phyloP scores from a whole-genome alignment of 495 filamentous ascomycete genomes.

The Penicillium crystallinum region DNA sequence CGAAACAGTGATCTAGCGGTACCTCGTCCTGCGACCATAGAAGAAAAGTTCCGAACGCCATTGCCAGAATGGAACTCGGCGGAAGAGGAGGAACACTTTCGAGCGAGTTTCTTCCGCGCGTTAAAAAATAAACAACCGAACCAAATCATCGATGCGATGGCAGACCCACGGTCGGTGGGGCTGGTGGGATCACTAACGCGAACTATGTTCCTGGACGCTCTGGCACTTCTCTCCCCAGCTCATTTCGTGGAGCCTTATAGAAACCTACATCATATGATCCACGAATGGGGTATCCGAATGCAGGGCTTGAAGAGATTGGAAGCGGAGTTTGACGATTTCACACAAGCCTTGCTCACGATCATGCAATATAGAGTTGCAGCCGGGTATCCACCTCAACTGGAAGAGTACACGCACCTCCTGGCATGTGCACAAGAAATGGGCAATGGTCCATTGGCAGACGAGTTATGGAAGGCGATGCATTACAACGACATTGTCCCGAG shows the following conservation, averaged over 20 bases:
- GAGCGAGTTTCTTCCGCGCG: conserved; percentile 22
- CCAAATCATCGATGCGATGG: conserved; percentile 32
- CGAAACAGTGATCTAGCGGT: neutral
- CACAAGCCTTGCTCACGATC: conserved; percentile 32
- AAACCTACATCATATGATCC: conserved; percentile 43
- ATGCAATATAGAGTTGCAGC: conserved; percentile 27
- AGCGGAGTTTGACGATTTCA: conserved; percentile 36
- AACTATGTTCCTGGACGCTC: conserved; percentile 32
- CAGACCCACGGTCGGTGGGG: conserved; percentile 26
- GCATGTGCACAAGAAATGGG: conserved; percentile 48
- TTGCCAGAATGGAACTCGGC: conserved; percentile 6
- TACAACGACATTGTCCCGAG: conserved; percentile 37
- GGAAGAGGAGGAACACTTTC: conserved; percentile 11
- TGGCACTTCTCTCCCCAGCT: conserved; percentile 36
- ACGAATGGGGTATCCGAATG: conserved; percentile 33
- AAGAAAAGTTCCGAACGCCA: neutral
- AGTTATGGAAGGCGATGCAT: conserved; percentile 49
- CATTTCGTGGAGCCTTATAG: conserved; percentile 46
- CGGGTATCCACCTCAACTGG: conserved; percentile 28
- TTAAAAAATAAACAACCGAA: conserved; percentile 36
- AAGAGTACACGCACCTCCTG: conserved; percentile 54
- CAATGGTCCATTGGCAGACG: conserved; percentile 38
- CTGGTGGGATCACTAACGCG: conserved; percentile 31
- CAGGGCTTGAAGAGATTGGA: conserved; percentile 23
- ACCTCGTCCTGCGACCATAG: neutral